phyloP scores from a whole-genome alignment of 2,329 filamentous ascomycete species.

The Cercospora zeina region DNA sequence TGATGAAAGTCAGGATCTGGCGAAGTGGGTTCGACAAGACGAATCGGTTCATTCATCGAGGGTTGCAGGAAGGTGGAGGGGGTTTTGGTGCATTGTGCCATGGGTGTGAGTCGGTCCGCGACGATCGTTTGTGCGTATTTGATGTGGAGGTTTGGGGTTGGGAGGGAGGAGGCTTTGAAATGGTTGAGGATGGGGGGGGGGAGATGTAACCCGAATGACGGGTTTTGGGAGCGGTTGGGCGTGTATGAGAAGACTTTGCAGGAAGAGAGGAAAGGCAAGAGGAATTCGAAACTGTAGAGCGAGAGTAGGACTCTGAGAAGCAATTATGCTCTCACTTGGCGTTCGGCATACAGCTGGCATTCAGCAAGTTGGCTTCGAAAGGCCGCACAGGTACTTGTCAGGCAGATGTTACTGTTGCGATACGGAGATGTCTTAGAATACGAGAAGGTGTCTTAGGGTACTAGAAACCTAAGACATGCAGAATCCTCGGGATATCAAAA shows the following conservation, averaged over 20 bases:
- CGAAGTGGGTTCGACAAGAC: slow-evolving; percentile 70
- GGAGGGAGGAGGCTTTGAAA: slow-evolving; percentile 63
- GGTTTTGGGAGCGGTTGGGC: slow-evolving; percentile 83
- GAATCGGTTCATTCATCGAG: slow-evolving; percentile 78
- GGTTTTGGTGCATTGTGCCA: slow-evolving; percentile 76
- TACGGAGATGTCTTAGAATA: no score
- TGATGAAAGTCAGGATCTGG: slow-evolving; percentile 78
- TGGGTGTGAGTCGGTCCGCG: slow-evolving; percentile 90
- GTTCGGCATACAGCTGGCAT: no score
- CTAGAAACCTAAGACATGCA: no score
- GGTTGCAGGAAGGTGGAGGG: slow-evolving; percentile 60
- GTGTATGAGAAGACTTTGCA: slow-evolving; percentile 76
- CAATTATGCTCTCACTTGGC: no score
- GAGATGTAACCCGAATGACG: slow-evolving; percentile 79
- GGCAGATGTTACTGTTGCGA: no score
- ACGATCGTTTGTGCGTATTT: slow-evolving; percentile 80
- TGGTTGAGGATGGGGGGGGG: slow-evolving; percentile 68
- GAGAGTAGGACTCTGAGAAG: no score
- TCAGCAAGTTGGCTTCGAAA: no score
- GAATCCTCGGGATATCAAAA: no score
- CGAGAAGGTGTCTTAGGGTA: no score
- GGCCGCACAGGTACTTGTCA: no score
- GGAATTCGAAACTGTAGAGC: neutral
- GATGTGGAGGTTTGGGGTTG: slow-evolving; percentile 57
- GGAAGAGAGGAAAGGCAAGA: slow-evolving; percentile 28